Percentiles rank a stretch among this genome's conserved stretches.
phyloP scores from a whole-genome alignment of 208 protist species.

The Acanthamoeba royreba region DNA sequence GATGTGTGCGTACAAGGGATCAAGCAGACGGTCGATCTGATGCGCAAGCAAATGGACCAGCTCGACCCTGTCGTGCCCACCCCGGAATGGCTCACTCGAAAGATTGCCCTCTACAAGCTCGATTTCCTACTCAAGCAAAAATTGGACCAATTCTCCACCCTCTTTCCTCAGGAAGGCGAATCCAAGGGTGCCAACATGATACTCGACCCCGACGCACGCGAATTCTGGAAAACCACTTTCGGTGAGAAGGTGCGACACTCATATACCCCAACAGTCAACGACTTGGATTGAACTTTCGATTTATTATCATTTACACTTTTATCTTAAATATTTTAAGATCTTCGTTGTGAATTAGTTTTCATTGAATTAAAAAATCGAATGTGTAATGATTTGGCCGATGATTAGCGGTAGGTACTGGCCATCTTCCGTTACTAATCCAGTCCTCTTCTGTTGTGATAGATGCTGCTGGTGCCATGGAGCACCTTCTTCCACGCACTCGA shows the following conservation, averaged over 20 bases:
- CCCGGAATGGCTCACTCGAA: not conserved
- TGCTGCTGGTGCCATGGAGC: slow-evolving; percentile 40
- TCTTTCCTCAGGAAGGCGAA: not conserved
- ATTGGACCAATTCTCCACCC: slow-evolving; percentile 30
- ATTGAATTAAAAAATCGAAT: no score
- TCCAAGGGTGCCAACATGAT: slow-evolving; percentile 14
- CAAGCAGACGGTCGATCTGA: not conserved
- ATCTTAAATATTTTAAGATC: no score
- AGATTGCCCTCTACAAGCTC: slow-evolving; percentile 35
- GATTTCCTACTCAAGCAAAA: slow-evolving; percentile 38
- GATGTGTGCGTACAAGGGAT: slow-evolving; percentile 40
- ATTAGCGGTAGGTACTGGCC: no score
- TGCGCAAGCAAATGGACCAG: slow-evolving; percentile 1
- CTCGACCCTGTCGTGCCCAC: not conserved
- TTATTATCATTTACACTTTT: no score
- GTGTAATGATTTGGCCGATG: no score
- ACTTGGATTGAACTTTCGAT: not conserved
- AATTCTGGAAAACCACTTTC: slow-evolving; percentile 25
- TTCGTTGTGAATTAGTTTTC: no score
- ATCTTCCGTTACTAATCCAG: no score
- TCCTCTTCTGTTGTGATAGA: not conserved
- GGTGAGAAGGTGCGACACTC: slow-evolving; percentile 40
- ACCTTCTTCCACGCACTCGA: slow-evolving; percentile 47
- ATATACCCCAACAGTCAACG: no score
- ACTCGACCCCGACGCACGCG: not conserved